Conservation (phyloP, 2,329 filamentous ascomycete genomes). For the Alternaria sp. region DNA sequence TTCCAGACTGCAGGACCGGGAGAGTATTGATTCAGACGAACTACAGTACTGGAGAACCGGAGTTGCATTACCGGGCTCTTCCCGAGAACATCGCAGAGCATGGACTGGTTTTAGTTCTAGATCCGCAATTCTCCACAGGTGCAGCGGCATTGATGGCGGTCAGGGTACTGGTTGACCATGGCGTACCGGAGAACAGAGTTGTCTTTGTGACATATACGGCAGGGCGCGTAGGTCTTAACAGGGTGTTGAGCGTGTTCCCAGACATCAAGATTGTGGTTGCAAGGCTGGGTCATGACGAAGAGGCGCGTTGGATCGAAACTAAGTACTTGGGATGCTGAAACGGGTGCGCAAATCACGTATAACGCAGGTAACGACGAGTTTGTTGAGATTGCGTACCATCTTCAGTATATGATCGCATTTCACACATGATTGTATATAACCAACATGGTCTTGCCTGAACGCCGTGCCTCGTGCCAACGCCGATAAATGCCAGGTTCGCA, state of each 20-base stretch:
- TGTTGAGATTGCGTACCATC: neutral
- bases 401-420: constrained; percentile 2
- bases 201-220: constrained; percentile 94
- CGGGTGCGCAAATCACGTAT: neutral
- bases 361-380: neutral
- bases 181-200: constrained; percentile 81
- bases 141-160: constrained; percentile 91
- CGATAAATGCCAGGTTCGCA: constrained; percentile 15
- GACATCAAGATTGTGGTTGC: constrained; percentile 86
- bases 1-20: constrained; percentile 90
- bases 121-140: constrained; percentile 93
- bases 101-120: constrained; percentile 82
- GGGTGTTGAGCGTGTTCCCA: constrained; percentile 87
- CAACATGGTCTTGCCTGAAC: constrained; percentile 10
- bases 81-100: constrained; percentile 73
- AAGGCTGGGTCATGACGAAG: constrained; percentile 78
- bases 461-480: constrained; percentile 18
- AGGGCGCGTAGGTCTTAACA: constrained; percentile 80
- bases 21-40: constrained; percentile 91
- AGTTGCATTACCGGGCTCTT: constrained; percentile 87
- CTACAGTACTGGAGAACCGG: constrained; percentile 73
- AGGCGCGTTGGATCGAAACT: constrained; percentile 88
- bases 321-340: constrained; percentile 86
- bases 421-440: constrained; percentile 13
- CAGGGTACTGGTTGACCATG: constrained; percentile 92